Evolutionary conservation across 805 yeast species (phyloP).

Genomic region (Nakazawaea pomicola): DNA sequence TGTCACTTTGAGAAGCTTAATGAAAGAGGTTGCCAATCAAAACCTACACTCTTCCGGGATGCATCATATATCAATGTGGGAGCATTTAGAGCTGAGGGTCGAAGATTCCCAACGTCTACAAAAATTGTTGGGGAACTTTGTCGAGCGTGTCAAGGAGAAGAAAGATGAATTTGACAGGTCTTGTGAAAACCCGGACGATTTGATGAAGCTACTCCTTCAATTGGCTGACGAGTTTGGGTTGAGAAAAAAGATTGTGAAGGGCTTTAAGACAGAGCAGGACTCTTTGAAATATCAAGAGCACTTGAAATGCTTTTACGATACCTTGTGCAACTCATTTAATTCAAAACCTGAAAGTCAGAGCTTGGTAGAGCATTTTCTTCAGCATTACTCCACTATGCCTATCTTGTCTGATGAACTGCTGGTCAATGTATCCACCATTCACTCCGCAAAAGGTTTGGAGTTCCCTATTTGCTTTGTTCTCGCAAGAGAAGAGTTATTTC

Average conservation of each 20-base stretch:
- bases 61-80: conserved; percentile 10
- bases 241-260: conserved; percentile 25
- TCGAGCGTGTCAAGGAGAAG: conserved; percentile 12
- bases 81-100: conserved; percentile 13
- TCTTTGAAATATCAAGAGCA: conserved; percentile 24
- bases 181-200: conserved; percentile 28
- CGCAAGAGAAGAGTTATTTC: conserved; percentile 11
- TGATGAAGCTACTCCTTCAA: conserved; percentile 29
- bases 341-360: conserved; percentile 21
- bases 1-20: conserved; percentile 12
- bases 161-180: conserved; percentile 18
- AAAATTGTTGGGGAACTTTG: conserved; percentile 20
- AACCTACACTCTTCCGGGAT: conserved; percentile 17
- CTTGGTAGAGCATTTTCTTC: conserved; percentile 35
- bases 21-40: conserved; percentile 11
- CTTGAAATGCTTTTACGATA: conserved; percentile 30
- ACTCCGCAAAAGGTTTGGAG: conserved; percentile 71
- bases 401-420: conserved; percentile 22
- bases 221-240: conserved; percentile 32
- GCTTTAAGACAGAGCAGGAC: conserved; percentile 19
- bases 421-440: conserved; percentile 62
- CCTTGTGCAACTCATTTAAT: conserved; percentile 25
- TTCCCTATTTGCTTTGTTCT: conserved; percentile 62
- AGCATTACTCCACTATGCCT: conserved; percentile 35
- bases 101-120: conserved; percentile 13